These are phyloP conservation scores for Zygosaccharomyces rouxii DNA, from an alignment of 805 yeast genomes.

Conservation along the genomic window DNA sequence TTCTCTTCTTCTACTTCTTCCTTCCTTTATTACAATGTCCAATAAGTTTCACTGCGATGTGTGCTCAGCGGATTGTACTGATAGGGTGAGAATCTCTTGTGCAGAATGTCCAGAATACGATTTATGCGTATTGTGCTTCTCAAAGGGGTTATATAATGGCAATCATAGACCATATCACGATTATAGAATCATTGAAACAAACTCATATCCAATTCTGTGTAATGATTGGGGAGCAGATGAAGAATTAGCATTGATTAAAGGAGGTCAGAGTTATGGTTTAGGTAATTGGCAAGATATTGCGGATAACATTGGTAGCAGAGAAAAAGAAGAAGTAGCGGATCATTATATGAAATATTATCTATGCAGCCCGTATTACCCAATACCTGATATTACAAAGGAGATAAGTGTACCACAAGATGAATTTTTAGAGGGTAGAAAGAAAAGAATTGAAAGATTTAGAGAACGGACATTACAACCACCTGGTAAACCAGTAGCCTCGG, in stretches of 20 bases:
- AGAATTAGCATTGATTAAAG: constrained; percentile 81
- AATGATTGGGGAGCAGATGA: constrained; percentile 99
- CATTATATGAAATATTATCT: constrained; percentile 77
- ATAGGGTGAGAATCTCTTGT: constrained; percentile 84
- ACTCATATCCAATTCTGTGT: constrained; percentile 87
- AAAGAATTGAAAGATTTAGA: constrained; percentile 66
- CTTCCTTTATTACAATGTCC: constrained; percentile 26
- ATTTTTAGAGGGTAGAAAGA: constrained; percentile 62
- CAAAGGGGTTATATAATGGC: constrained; percentile 74
- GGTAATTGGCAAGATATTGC: constrained; percentile 99
- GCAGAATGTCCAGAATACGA: constrained; percentile 93
- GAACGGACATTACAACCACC: constrained; percentile 79
- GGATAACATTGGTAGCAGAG: constrained; percentile 88
- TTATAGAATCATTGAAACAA: constrained; percentile 87
- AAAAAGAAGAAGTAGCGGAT: constrained; percentile 83
- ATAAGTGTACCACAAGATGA: constrained; percentile 64
- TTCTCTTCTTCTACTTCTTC: background rate
- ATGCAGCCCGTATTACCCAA: constrained; percentile 69
- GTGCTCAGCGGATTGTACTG: constrained; percentile 93
- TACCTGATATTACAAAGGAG: constrained; percentile 77
- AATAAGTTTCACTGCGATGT: constrained; percentile 85
- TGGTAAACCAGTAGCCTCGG: constrained; percentile 83
- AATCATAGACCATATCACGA: constrained; percentile 94
- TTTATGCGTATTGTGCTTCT: constrained; percentile 96
- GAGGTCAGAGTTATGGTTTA: constrained; percentile 83